Conservation (phyloP, 257 asterid genomes). For the Echium plantagineum region DNA sequence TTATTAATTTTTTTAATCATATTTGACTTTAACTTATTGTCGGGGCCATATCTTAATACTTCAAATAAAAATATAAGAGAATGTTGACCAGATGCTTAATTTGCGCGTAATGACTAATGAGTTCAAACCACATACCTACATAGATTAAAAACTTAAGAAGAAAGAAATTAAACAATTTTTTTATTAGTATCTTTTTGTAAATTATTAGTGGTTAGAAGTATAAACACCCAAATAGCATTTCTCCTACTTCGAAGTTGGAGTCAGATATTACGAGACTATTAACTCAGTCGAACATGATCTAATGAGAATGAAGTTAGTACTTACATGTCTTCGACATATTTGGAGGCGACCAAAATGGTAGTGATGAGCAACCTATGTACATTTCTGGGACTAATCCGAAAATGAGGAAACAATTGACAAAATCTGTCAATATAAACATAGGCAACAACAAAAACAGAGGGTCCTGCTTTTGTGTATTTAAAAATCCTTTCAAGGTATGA, state of each 20-base stretch:
- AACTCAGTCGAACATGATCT: too few relatives aligned
- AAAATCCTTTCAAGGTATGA: slow-evolving; percentile 78
- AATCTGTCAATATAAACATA: slow-evolving; percentile 74
- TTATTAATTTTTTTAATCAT: too few relatives aligned
- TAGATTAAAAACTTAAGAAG: not conserved
- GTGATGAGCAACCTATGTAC: slow-evolving; percentile 80
- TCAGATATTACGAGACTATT: too few relatives aligned
- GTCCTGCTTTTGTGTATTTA: slow-evolving; percentile 80
- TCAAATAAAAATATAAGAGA: not conserved
- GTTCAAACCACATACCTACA: not conserved
- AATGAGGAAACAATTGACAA: slow-evolving; percentile 59
- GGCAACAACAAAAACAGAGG: slow-evolving; percentile 80
- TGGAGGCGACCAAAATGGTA: slow-evolving; percentile 82
- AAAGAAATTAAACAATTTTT: too few relatives aligned
- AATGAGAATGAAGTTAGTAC: slow-evolving; percentile 13
- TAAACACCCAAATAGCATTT: too few relatives aligned
- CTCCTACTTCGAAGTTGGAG: too few relatives aligned
- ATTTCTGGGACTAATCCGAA: slow-evolving; percentile 56
- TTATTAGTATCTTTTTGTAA: too few relatives aligned
- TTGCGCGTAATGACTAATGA: not conserved
- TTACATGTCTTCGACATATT: slow-evolving; percentile 92
- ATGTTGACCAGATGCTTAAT: not conserved
- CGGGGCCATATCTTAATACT: not conserved
- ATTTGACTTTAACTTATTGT: not conserved
- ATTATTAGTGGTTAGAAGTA: too few relatives aligned